Conservation (phyloP, 257 asterid genomes). For the Rehmannia glutinosa region DNA sequence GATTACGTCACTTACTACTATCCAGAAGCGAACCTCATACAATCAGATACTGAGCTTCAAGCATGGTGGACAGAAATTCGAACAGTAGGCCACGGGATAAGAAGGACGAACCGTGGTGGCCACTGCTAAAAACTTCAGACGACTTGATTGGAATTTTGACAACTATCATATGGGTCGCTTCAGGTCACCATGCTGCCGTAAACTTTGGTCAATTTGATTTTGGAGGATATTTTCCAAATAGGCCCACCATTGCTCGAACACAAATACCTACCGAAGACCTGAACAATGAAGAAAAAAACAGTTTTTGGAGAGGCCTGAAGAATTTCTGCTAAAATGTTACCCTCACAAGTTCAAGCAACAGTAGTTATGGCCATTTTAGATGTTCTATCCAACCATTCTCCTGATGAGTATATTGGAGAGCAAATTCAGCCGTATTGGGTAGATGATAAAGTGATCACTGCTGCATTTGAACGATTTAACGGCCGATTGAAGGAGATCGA, state of each 20-base stretch:
- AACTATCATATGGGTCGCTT: conserved; percentile 64
- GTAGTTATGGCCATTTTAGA: conserved; percentile 48
- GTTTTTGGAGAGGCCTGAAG: conserved; percentile 58
- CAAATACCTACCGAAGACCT: conserved; percentile 68
- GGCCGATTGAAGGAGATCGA: conserved; percentile 58
- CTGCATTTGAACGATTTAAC: conserved; percentile 44
- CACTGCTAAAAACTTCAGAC: conserved; percentile 34
- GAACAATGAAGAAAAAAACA: conserved; percentile 23
- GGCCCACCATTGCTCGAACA: conserved; percentile 59
- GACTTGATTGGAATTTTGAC: conserved; percentile 53
- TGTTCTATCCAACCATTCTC: conserved; percentile 69
- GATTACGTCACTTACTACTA: conserved; percentile 58
- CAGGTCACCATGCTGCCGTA: conserved; percentile 83
- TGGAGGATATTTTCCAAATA: conserved; percentile 66
- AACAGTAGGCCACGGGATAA: conserved; percentile 72
- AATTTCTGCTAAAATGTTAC: conserved; percentile 48
- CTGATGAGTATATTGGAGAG: conserved; percentile 67
- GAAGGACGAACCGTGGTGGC: conserved; percentile 84
- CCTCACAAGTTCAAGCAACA: conserved; percentile 64
- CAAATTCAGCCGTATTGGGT: conserved; percentile 39
- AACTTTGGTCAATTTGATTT: conserved; percentile 74
- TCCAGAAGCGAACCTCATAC: conserved; percentile 25
- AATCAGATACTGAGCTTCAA: conserved; percentile 59
- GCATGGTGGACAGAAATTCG: conserved; percentile 77
- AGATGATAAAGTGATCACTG: conserved; percentile 30